phyloP scores from a whole-genome alignment of 2,329 filamentous ascomycete genomes.

The Diaporthe ilicicola region DNA sequence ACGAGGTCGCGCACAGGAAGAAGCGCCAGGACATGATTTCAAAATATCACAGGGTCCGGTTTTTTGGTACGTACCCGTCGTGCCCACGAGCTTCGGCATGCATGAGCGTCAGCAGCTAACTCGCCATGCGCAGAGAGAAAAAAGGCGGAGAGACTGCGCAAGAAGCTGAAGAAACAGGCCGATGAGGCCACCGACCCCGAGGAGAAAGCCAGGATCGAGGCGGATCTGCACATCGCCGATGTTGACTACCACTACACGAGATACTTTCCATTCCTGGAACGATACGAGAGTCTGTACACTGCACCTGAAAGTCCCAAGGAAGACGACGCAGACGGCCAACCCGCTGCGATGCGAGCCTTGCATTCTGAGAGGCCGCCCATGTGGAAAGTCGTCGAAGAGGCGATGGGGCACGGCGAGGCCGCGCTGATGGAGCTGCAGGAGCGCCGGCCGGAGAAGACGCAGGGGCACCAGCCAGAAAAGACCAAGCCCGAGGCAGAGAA shows the following conservation, averaged over 20 bases:
- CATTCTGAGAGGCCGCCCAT: conserved; percentile 64
- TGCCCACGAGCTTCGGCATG: background rate
- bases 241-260: conserved; percentile 80
- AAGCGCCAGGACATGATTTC: conserved; percentile 74
- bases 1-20: conserved; percentile 66
- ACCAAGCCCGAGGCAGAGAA: background rate
- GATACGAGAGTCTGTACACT: conserved; percentile 73
- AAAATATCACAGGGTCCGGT: conserved; percentile 85
- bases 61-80: conserved; percentile 70
- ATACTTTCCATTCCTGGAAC: conserved; percentile 75
- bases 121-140: conserved; percentile 66
- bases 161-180: conserved; percentile 69
- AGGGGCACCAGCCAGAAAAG: background rate
- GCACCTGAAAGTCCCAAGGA: conserved; percentile 44
- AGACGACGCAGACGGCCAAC: conserved; percentile 43
- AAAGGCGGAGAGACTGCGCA: conserved; percentile 74
- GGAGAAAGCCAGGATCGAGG: conserved; percentile 60
- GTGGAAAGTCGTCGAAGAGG: conserved; percentile 73
- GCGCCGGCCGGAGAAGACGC: conserved; percentile 46
- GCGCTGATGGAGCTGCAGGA: conserved; percentile 65
- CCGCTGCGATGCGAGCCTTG: conserved; percentile 53
- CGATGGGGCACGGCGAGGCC: conserved; percentile 63
- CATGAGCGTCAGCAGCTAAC: conserved; percentile 17
- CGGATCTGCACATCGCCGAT: conserved; percentile 72
- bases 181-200: conserved; percentile 58